These are phyloP conservation scores for Pontederia crassipes DNA, from an alignment of 176 grass and related monocot genomes.

Conservation along the genomic window DNA sequence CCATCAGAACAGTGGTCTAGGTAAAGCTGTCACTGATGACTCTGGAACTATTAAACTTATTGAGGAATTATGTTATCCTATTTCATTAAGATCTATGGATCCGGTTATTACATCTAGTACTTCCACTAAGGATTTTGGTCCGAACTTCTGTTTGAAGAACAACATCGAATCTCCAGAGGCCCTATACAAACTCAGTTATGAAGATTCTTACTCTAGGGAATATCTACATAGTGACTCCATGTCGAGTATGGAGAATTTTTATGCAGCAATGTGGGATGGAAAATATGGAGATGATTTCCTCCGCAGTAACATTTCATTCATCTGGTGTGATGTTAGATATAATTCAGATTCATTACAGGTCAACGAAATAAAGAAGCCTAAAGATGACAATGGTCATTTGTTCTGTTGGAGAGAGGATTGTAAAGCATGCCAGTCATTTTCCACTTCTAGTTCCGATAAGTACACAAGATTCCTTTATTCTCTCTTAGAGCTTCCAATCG, in stretches of 20 bases:
- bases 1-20: constrained; percentile 13
- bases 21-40: constrained; percentile 24
- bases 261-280: constrained; percentile 58
- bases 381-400: constrained; percentile 35
- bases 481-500: constrained; percentile 54
- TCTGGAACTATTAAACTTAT: constrained; percentile 34
- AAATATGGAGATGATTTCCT: constrained; percentile 38
- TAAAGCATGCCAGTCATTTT: constrained; percentile 54
- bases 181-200: constrained; percentile 23
- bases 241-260: constrained; percentile 79
- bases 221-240: constrained; percentile 56
- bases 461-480: constrained; percentile 56
- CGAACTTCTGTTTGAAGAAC: constrained; percentile 51
- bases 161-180: constrained; percentile 23
- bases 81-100: constrained; percentile 84
- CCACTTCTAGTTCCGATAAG: constrained; percentile 60
- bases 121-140: constrained; percentile 69
- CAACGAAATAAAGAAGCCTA: constrained; percentile 36
- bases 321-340: constrained; percentile 44
- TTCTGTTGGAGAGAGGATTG: constrained; percentile 68
- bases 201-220: constrained; percentile 34
- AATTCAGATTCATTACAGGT: constrained; percentile 40
- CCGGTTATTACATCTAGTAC: constrained; percentile 51
- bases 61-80: constrained; percentile 76
- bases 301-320: constrained; percentile 50